Conservation (phyloP, 2,329 filamentous ascomycete species). For the Hypoxylon sp. region DNA sequence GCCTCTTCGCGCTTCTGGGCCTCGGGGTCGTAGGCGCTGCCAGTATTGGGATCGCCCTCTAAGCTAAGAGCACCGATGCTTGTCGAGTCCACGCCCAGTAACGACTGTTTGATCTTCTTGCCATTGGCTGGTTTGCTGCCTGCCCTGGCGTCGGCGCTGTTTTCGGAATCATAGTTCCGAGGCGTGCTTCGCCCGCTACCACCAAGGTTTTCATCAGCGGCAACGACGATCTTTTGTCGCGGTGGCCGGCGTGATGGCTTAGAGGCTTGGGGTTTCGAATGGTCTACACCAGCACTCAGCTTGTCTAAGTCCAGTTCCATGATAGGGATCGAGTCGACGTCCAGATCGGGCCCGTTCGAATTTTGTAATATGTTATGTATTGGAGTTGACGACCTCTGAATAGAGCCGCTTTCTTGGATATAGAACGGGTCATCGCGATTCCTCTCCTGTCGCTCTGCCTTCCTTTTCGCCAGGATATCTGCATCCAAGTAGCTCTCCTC, state of each 20-base stretch:
- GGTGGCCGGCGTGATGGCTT: conserved; percentile 51
- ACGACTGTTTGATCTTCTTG: conserved; percentile 64
- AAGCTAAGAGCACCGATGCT: conserved; percentile 78
- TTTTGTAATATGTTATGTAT: conserved; percentile 79
- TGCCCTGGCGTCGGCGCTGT: conserved; percentile 55
- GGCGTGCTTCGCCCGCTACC: conserved; percentile 60
- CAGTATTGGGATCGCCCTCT: conserved; percentile 58
- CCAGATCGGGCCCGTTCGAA: conserved; percentile 79
- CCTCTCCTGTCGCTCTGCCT: conserved; percentile 79
- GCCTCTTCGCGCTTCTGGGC: conserved; percentile 78
- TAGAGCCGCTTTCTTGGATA: conserved; percentile 67
- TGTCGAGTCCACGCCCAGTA: conserved; percentile 89
- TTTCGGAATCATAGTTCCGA: conserved; percentile 63
- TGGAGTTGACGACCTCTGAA: conserved; percentile 74
- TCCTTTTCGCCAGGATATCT: conserved; percentile 76
- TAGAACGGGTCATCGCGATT: conserved; percentile 97
- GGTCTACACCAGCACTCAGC: conserved; percentile 48
- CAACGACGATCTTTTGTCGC: conserved; percentile 71
- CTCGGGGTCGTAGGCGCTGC: conserved; percentile 64
- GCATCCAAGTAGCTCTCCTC: conserved; percentile 75
- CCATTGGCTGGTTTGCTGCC: conserved; percentile 51
- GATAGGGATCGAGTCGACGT: conserved; percentile 95
- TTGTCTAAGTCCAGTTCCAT: conserved; percentile 86
- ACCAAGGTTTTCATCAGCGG: conserved; percentile 76
- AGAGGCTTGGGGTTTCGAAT: conserved; percentile 41